Percentiles rank a stretch among this genome's conserved stretches.
Evolutionary conservation across 2,329 filamentous ascomycete species (phyloP).

Genomic region (Penicillium sp.): DNA sequence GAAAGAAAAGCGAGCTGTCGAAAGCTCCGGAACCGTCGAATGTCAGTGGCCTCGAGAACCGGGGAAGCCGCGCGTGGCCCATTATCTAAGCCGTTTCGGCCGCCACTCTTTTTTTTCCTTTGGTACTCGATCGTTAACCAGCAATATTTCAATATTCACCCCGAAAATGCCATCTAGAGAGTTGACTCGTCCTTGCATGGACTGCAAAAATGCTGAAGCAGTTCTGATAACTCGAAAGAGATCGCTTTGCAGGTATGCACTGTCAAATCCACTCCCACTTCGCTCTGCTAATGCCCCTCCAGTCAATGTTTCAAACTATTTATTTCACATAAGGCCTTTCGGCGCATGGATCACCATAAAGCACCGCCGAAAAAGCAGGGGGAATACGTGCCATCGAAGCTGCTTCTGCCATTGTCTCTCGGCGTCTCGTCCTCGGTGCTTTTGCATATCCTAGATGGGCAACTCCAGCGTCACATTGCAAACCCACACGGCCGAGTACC

Average conservation of each 20-base stretch:
- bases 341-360: slow-evolving; percentile 65
- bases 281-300: slow-evolving; percentile 12
- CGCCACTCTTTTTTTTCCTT: slow-evolving; percentile 15
- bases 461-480: slow-evolving; percentile 53
- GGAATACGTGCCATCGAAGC: slow-evolving; percentile 40
- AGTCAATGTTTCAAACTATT: slow-evolving; percentile 75
- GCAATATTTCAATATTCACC: background rate
- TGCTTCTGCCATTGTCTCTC: slow-evolving; percentile 77
- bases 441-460: slow-evolving; percentile 66
- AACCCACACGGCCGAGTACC: slow-evolving; percentile 58
- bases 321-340: slow-evolving; percentile 71
- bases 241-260: slow-evolving; percentile 55
- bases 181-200: slow-evolving; percentile 46
- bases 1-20: slow-evolving; percentile 2
- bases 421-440: slow-evolving; percentile 76
- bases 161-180: slow-evolving; percentile 33
- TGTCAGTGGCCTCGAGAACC: slow-evolving; percentile 17
- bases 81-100: slow-evolving; percentile 28
- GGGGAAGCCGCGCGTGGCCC: slow-evolving; percentile 19
- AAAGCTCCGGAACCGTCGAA: slow-evolving; percentile 11
- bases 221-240: slow-evolving; percentile 55
- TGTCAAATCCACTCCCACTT: slow-evolving; percentile 4
- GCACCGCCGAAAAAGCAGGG: slow-evolving; percentile 33
- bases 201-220: slow-evolving; percentile 52
- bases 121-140: slow-evolving; percentile 1